Percentiles rank a stretch among this genome's conserved stretches.
Evolutionary conservation across 179 eudicot genomes (phyloP).

Genomic region (Spergularia azorica): DNA sequence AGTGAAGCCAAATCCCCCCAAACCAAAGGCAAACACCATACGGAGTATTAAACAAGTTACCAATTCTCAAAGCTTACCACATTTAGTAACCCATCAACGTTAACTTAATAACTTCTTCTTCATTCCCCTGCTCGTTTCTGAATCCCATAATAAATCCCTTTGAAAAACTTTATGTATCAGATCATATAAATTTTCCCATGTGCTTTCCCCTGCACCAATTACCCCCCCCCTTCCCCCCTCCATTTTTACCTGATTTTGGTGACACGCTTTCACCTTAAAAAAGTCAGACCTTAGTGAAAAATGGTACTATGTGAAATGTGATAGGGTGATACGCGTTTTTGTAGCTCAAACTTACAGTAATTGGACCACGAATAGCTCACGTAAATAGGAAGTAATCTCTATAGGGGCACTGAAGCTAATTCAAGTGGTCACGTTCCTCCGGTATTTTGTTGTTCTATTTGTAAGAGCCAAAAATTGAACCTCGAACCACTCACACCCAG

Average conservation of each 20-base stretch:
- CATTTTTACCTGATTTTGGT: neutral
- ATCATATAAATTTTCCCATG: conserved; percentile 22
- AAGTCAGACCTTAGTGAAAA: neutral
- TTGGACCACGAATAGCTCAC: too few species aligned
- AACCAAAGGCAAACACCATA: conserved; percentile 18
- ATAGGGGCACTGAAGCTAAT: too few species aligned
- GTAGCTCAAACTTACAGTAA: too few species aligned
- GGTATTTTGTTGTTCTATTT: too few species aligned
- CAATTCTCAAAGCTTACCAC: conserved; percentile 23
- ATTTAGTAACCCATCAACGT: conserved; percentile 22
- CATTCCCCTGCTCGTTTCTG: neutral
- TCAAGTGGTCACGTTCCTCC: too few species aligned
- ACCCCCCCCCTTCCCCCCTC: conserved; percentile 1
- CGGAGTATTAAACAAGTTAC: neutral
- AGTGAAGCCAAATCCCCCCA: neutral
- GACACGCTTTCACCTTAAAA: conserved; percentile 6
- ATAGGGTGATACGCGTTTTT: too few species aligned
- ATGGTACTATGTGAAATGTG: too few species aligned
- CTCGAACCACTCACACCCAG: too few species aligned
- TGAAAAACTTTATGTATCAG: too few species aligned
- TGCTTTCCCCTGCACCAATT: conserved; percentile 7
- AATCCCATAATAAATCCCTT: conserved; percentile 14
- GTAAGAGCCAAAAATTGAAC: too few species aligned
- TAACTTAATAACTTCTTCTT: neutral
- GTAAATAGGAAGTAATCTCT: too few species aligned